phyloP scores from a whole-genome alignment of 768 basidiomycete species.

The Tubosaeta sp. region DNA sequence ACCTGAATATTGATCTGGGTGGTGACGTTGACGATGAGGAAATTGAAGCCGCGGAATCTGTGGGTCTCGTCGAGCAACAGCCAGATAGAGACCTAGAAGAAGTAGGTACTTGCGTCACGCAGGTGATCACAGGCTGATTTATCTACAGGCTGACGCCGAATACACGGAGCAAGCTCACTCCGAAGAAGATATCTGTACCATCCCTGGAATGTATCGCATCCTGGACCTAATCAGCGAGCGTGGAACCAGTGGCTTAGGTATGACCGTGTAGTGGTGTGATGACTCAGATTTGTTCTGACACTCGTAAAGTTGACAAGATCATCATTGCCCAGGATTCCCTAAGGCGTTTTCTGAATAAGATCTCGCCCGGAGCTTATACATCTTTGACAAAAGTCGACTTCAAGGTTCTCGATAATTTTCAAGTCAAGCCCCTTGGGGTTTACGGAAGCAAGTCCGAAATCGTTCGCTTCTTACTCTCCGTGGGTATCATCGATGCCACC shows the following conservation, averaged over 20 bases:
- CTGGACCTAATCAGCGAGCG: conserved; percentile 51
- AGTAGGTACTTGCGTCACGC: not conserved
- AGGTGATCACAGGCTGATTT: not conserved
- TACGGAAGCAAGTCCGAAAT: conserved; percentile 55
- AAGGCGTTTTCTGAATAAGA: conserved; percentile 41
- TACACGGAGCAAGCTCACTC: conserved; percentile 2
- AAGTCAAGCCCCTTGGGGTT: conserved; percentile 48
- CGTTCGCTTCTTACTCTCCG: conserved; percentile 39
- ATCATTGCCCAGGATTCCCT: conserved; percentile 55
- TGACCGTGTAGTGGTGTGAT: not conserved
- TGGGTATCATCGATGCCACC: conserved; percentile 34
- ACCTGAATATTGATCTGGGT: conserved; percentile 13
- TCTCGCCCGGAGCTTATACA: conserved; percentile 48
- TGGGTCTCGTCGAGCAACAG: conserved; percentile 12
- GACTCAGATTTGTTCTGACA: not conserved
- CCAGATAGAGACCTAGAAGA: conserved; percentile 11
- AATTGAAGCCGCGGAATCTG: conserved; percentile 9
- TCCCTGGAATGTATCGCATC: conserved; percentile 48
- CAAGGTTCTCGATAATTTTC: conserved; percentile 42
- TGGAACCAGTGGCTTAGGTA: conserved; percentile 50
- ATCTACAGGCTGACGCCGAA: conserved; percentile 18
- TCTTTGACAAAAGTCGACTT: conserved; percentile 59
- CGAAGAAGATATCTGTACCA: conserved; percentile 23
- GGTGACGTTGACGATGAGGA: conserved; percentile 15
- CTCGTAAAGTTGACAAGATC: conserved; percentile 52